Conservation (phyloP, 1,284 basidiomycete genomes). For the Fomitopsis betulina region DNA sequence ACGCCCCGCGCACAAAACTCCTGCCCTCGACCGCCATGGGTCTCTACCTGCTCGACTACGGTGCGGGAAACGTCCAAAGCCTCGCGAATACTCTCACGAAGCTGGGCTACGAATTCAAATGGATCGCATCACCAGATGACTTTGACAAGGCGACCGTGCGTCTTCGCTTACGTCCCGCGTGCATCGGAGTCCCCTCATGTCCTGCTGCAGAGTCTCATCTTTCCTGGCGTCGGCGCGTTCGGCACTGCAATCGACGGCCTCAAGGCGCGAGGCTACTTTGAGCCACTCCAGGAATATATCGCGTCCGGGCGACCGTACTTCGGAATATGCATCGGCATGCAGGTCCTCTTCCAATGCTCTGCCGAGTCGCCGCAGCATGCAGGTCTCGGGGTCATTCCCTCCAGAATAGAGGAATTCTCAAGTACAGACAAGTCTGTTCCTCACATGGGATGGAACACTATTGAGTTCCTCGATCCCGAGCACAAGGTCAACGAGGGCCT, state of each 20-base stretch:
- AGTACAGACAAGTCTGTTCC: constrained; percentile 83
- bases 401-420: constrained; percentile 64
- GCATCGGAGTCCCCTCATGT: constrained; percentile 14
- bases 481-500: constrained; percentile 38
- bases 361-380: constrained; percentile 57
- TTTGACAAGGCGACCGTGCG: constrained; percentile 88
- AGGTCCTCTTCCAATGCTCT: constrained; percentile 88
- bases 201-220: constrained; percentile 78
- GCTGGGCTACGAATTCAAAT: constrained; percentile 87
- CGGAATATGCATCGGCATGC: constrained; percentile 98
- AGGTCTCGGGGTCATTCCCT: constrained; percentile 76
- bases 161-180: constrained; percentile 18
- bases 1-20: background rate
- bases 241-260: constrained; percentile 85
- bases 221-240: constrained; percentile 98
- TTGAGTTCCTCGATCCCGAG: constrained; percentile 48
- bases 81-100: constrained; percentile 90
- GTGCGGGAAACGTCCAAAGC: constrained; percentile 92
- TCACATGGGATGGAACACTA: constrained; percentile 97
- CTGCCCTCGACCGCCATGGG: constrained; percentile 38
- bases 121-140: constrained; percentile 85
- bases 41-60: constrained; percentile 92
- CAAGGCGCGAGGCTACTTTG: constrained; percentile 66
- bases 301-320: constrained; percentile 91
- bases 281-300: constrained; percentile 84